These are phyloP conservation scores for Heterotrichella gracilis DNA, from an alignment of 352 stramenopile species.

Conservation along the genomic window DNA sequence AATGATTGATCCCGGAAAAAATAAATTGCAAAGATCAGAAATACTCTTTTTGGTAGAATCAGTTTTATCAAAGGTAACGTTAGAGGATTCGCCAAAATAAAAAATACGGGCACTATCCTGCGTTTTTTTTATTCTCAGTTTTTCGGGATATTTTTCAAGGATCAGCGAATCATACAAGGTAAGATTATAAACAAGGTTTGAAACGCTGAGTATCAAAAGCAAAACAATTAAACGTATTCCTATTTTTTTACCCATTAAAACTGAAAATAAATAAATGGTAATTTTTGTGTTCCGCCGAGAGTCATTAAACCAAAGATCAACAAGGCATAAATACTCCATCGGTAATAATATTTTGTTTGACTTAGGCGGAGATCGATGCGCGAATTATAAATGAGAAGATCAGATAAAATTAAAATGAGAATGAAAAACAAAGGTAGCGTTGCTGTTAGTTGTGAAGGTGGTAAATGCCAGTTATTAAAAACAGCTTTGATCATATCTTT, in stretches of 20 bases:
- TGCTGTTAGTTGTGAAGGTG: too few relatives aligned
- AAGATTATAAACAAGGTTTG: neutral
- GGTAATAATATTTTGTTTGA: neutral
- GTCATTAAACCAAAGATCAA: neutral
- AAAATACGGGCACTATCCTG: neutral
- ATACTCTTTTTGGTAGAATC: conserved; percentile 16
- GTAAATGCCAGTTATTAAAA: conserved; percentile 12
- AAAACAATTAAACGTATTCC: neutral
- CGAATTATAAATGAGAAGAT: neutral
- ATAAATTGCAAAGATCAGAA: conserved; percentile 13
- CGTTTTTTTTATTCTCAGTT: conserved; percentile 11
- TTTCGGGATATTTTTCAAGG: neutral
- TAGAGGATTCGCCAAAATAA: conserved; percentile 9
- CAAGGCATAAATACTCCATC: neutral
- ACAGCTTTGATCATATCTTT: neutral
- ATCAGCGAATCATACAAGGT: neutral
- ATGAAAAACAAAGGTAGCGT: neutral
- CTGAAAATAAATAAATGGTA: conserved; percentile 8
- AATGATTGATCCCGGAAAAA: conserved; percentile 10
- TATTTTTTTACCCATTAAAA: conserved; percentile 13
- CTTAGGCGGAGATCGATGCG: neutral
- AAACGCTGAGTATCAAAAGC: neutral
- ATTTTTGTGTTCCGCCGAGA: conserved; percentile 10
- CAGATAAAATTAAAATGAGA: neutral
- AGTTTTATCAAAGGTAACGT: neutral